A percentile compares a stretch with the other conserved stretches of the same genome.
These are phyloP conservation scores for Aspergillus nanangensis DNA, from an alignment of 495 filamentous ascomycete species.

Conservation along the genomic window DNA sequence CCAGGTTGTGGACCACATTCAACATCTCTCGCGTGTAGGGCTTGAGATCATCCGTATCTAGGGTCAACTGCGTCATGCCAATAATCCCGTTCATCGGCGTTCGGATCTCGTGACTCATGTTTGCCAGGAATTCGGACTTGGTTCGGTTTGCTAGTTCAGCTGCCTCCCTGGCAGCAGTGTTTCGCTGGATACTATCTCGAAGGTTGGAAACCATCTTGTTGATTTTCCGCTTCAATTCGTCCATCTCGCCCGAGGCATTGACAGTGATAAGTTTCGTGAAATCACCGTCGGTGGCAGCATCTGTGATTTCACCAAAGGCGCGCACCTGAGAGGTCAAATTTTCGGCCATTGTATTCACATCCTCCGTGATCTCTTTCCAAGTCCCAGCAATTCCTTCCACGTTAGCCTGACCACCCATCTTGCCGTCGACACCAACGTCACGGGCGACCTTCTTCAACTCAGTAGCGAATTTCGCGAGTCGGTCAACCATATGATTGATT, in stretches of 20 bases:
- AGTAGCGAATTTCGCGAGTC: slow-evolving; percentile 92
- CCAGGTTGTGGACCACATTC: slow-evolving; percentile 96
- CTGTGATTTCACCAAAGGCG: slow-evolving; percentile 96
- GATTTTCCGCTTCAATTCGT: slow-evolving; percentile 98
- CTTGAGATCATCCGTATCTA: slow-evolving; percentile 88
- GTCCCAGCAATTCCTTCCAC: slow-evolving; percentile 89
- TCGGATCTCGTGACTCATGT: slow-evolving; percentile 99
- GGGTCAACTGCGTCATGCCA: slow-evolving; percentile 93
- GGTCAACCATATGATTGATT: slow-evolving; percentile 99
- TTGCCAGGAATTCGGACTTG: slow-evolving; percentile 97
- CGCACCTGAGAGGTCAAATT: slow-evolving; percentile 97
- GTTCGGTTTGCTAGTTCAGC: slow-evolving; percentile 97
- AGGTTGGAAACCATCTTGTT: slow-evolving; percentile 98
- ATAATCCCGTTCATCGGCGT: slow-evolving; percentile 91
- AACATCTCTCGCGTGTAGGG: slow-evolving; percentile 97
- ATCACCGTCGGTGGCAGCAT: slow-evolving; percentile 92
- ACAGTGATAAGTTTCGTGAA: slow-evolving; percentile 98
- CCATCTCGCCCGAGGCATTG: slow-evolving; percentile 98
- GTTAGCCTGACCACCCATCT: slow-evolving; percentile 98
- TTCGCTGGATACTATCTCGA: slow-evolving; percentile 93
- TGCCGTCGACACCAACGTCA: slow-evolving; percentile 96
- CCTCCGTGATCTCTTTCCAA: slow-evolving; percentile 97
- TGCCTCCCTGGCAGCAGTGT: slow-evolving; percentile 93
- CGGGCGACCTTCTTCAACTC: slow-evolving; percentile 95
- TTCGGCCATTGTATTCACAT: slow-evolving; percentile 98